Evolutionary conservation across 495 filamentous ascomycete genomes (phyloP).

Genomic region (Lineolata rhizophorae): DNA sequence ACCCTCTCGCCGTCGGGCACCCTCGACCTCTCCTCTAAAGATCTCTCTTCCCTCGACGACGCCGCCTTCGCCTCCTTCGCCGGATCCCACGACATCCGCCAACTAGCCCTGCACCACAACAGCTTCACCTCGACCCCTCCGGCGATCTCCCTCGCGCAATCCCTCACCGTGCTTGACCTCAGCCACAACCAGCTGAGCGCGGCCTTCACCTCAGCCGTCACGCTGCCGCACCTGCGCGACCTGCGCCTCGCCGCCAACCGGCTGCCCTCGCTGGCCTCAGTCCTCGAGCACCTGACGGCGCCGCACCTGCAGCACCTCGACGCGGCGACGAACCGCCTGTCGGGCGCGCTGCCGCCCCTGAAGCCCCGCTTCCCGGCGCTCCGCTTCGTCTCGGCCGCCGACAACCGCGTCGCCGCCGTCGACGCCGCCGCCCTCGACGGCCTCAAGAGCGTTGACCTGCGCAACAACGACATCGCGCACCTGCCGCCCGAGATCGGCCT

Average conservation of each 20-base stretch:
- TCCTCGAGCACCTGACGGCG: slow-evolving; percentile 41
- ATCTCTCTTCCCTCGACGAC: no score
- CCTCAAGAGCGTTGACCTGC: slow-evolving; percentile 51
- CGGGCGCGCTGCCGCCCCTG: slow-evolving; percentile 34
- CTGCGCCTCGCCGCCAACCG: slow-evolving; percentile 51
- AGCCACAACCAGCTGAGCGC: slow-evolving; percentile 54
- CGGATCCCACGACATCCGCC: slow-evolving; percentile 29
- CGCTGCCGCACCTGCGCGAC: slow-evolving; percentile 49
- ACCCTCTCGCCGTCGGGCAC: slow-evolving; percentile 10
- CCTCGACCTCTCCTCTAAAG: no score
- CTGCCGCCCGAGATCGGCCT: slow-evolving; percentile 63
- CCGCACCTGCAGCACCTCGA: no score
- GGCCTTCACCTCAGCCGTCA: slow-evolving; percentile 36
- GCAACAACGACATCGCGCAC: slow-evolving; percentile 58
- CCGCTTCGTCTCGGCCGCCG: slow-evolving; percentile 40
- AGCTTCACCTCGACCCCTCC: slow-evolving; percentile 45
- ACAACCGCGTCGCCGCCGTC: slow-evolving; percentile 54
- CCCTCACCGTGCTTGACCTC: slow-evolving; percentile 53
- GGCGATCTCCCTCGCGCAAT: slow-evolving; percentile 39
- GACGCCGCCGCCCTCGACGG: slow-evolving; percentile 54
- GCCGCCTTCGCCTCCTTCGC: no score
- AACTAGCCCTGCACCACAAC: slow-evolving; percentile 56
- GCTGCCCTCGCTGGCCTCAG: slow-evolving; percentile 38
- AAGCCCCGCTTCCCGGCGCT: slow-evolving; percentile 42
- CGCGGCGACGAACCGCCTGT: slow-evolving; percentile 57